phyloP scores from a whole-genome alignment of 306 rosid species.

The Hippophae rhamnoides region DNA sequence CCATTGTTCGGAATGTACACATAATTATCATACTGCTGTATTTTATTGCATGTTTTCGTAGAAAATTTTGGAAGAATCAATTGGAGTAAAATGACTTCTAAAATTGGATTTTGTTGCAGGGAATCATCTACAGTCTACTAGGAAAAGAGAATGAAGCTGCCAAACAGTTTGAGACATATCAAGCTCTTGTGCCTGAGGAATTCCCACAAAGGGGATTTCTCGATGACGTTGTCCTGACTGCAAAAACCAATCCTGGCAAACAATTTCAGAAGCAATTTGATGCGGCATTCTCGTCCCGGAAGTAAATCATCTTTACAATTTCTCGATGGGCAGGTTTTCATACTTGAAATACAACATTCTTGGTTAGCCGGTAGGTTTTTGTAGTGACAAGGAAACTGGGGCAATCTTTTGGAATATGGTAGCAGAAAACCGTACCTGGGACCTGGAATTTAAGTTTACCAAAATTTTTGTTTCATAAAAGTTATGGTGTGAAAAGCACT shows the following conservation, averaged over 20 bases:
- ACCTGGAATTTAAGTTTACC: no score
- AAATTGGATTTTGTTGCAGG: slow-evolving; percentile 36
- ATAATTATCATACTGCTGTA: no score
- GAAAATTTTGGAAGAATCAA: neutral
- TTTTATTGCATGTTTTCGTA: no score
- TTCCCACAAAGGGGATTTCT: slow-evolving; percentile 81
- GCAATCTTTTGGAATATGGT: no score
- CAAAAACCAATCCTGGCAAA: slow-evolving; percentile 43
- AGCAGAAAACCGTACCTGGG: no score
- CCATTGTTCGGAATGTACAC: neutral
- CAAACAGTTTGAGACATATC: slow-evolving; percentile 64
- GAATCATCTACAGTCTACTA: slow-evolving; percentile 74
- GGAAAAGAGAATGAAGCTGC: slow-evolving; percentile 73
- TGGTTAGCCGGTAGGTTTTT: neutral
- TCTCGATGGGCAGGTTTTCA: neutral
- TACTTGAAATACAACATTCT: neutral
- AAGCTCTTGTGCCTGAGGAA: slow-evolving; percentile 66
- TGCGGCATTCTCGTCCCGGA: slow-evolving; percentile 38
- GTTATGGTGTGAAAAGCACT: no score
- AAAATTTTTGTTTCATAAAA: no score
- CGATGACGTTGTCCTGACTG: slow-evolving; percentile 64
- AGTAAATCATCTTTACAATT: slow-evolving; percentile 13
- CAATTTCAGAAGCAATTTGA: slow-evolving; percentile 49
- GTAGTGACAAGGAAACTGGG: neutral
- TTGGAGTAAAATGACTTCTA: neutral